Conservation (phyloP, 257 asterid genomes). For the Osmanthus fragrans region DNA sequence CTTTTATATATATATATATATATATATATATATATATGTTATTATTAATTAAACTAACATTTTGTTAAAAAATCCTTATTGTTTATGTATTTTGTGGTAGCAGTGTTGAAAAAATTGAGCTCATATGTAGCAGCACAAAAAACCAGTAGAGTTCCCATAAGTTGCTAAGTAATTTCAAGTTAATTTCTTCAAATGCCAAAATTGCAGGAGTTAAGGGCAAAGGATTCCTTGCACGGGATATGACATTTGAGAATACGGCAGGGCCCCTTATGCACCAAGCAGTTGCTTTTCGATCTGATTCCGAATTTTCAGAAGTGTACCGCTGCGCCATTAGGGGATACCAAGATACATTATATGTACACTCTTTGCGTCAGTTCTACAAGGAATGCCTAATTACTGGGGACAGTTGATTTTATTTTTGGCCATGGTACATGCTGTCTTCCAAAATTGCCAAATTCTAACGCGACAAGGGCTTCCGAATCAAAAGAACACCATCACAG, state of each 20-base stretch:
- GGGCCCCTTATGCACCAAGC: slow-evolving; percentile 72
- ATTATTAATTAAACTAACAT: too few species aligned
- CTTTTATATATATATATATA: too few species aligned
- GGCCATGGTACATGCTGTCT: slow-evolving; percentile 59
- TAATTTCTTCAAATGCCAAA: neutral
- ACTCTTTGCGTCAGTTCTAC: slow-evolving; percentile 64
- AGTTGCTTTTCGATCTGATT: slow-evolving; percentile 60
- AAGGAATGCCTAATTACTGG: slow-evolving; percentile 54
- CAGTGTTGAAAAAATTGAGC: too few species aligned
- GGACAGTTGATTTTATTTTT: slow-evolving; percentile 74
- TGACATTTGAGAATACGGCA: slow-evolving; percentile 72
- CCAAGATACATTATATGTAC: slow-evolving; percentile 71
- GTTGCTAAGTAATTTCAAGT: neutral
- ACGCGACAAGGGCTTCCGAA: slow-evolving; percentile 54
- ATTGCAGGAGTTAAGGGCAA: slow-evolving; percentile 59
- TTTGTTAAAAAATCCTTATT: too few species aligned
- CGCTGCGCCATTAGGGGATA: slow-evolving; percentile 56
- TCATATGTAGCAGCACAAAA: too few species aligned
- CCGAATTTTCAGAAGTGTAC: slow-evolving; percentile 55
- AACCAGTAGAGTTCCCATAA: too few species aligned
- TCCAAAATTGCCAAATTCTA: slow-evolving; percentile 57
- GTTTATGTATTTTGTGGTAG: too few species aligned
- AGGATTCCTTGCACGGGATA: slow-evolving; percentile 65
- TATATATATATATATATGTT: too few species aligned
- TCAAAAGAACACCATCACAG: slow-evolving; percentile 71